Evolutionary conservation across 1,284 basidiomycete species (phyloP).

Genomic region (Trametes sp.): DNA sequence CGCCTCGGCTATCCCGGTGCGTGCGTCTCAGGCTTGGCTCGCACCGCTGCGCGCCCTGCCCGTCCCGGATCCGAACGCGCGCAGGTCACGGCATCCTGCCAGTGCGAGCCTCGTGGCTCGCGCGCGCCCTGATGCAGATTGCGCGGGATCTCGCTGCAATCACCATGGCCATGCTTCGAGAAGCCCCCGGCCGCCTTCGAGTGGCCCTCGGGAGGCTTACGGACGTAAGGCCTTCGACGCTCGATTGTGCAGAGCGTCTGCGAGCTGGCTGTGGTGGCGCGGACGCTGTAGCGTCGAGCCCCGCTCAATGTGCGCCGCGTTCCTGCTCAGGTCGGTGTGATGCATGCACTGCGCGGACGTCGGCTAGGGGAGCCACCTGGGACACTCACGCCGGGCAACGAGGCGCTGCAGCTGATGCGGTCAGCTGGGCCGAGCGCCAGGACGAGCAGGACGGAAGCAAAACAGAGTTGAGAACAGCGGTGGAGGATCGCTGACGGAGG

Average conservation of each 20-base stretch:
- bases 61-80: not conserved
- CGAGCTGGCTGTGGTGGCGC: not conserved
- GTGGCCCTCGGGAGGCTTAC: not conserved
- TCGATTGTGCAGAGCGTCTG: too few species aligned
- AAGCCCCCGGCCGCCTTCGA: not conserved
- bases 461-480: not conserved
- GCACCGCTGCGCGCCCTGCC: not conserved
- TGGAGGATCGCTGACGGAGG: not conserved
- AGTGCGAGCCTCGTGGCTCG: not conserved
- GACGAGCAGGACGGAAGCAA: not conserved
- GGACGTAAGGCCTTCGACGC: not conserved
- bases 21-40: not conserved
- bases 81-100: not conserved
- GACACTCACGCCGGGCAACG: slow-evolving; percentile 11
- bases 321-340: not conserved
- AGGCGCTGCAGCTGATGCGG: slow-evolving; percentile 25
- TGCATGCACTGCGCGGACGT: not conserved
- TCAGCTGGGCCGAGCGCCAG: slow-evolving; percentile 16
- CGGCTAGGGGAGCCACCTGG: not conserved
- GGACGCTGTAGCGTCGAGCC: not conserved
- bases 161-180: not conserved
- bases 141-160: not conserved
- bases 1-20: slow-evolving; percentile 13
- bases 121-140: slow-evolving; percentile 1
- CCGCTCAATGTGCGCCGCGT: not conserved